Percentiles rank a stretch among this genome's conserved stretches.
Conservation (phyloP, 495 filamentous ascomycete genomes). For the Filosporella fistucella region DNA sequence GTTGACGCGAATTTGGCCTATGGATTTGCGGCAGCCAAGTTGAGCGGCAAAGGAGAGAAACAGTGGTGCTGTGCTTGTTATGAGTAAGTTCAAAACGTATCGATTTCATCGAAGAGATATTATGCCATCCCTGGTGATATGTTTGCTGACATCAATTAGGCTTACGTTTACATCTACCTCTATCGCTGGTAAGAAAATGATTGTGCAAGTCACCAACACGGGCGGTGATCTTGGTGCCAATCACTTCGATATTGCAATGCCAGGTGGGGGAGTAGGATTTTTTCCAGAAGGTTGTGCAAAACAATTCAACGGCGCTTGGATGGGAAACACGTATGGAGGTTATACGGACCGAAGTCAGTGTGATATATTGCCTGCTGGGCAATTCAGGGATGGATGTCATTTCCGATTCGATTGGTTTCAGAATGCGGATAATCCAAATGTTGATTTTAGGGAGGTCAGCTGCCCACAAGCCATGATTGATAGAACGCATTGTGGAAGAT, state of each 20-base stretch:
- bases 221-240: slow-evolving; percentile 32
- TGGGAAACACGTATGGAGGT: slow-evolving; percentile 60
- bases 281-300: slow-evolving; percentile 52
- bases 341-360: slow-evolving; percentile 44
- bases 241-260: slow-evolving; percentile 45
- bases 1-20: neutral
- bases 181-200: slow-evolving; percentile 52
- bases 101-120: too few species aligned
- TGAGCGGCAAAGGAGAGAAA: neutral
- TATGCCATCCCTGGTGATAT: too few species aligned
- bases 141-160: too few species aligned
- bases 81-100: slow-evolving; percentile 41
- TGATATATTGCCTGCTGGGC: slow-evolving; percentile 23
- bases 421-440: slow-evolving; percentile 53
- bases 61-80: slow-evolving; percentile 7
- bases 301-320: slow-evolving; percentile 51
- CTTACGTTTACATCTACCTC: slow-evolving; percentile 57
- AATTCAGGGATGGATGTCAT: slow-evolving; percentile 54
- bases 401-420: slow-evolving; percentile 66
- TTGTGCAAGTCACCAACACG: slow-evolving; percentile 58
- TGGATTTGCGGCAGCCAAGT: neutral
- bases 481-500: neutral
- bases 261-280: slow-evolving; percentile 58
- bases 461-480: neutral
- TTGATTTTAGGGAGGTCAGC: slow-evolving; percentile 43